Evolutionary conservation across 1,139 yeast species (phyloP), one percentile per base, ranked within the genome.

Genomic region (Diutina pseudorugosa): DNA sequence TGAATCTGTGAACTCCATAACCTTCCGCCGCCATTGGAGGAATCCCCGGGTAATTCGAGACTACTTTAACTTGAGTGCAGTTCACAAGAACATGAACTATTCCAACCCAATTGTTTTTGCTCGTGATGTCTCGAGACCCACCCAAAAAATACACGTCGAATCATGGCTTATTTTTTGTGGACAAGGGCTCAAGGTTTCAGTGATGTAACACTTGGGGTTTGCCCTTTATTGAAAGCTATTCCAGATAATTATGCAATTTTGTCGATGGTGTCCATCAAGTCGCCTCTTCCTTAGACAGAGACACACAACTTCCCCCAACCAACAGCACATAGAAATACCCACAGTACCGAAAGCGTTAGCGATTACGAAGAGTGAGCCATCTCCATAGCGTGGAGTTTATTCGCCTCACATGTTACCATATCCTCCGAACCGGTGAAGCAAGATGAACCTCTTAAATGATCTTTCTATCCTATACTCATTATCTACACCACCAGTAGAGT

Each of bases 171-270:
- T n/a, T 65, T 73, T 41, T n/a, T 62, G 6, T 79, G 80, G 78
- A 61, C 67, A 11, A 61, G 73, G 44, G 57, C 59, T 23, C 55
- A 54, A 11, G 68, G 68, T 2, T 59, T 61, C 41, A 53, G 60
- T 2, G 79, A 75, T 56, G 75, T 76, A 52, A 72, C 73, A 1
- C 70, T 76, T 0, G 79, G 79, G 51, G 72, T 76, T 60, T 75
- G 51, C 76, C 76, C 4, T 61, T 65, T 25, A 72, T 75, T 33
- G 77, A 75, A 54, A 57, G 55, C 3, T 67, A 70, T 55, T 75
- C 71, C 57, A 50, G 59, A 40, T 53, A 63, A 64, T 1, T 75
- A 75, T 55, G 65, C 76, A 2, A 55, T 72, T n/a, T 77, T 74
- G 3, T 71, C 78, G 3, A 57, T 73, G 48, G 65, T n/a, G n/a